A percentile compares a stretch with the other conserved stretches of the same genome.
phyloP scores from a whole-genome alignment of 768 basidiomycete species.

The Mycena latifolia region DNA sequence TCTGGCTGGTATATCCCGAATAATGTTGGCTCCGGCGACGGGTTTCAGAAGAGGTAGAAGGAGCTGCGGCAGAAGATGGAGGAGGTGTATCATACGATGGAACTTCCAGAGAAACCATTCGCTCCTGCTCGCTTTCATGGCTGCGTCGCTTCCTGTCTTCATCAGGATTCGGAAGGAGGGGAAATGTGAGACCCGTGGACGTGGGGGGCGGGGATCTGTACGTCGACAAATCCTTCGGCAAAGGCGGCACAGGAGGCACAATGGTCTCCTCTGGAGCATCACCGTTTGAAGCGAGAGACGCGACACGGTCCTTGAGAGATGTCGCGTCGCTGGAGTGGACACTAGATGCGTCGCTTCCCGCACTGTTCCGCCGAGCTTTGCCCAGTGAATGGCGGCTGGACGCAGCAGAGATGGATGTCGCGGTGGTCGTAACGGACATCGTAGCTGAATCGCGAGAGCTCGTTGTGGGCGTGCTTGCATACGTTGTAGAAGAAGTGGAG shows the following conservation, averaged over 20 bases:
- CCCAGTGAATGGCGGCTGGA: slow-evolving; percentile 80
- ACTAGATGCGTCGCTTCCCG: slow-evolving; percentile 86
- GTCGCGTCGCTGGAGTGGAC: slow-evolving; percentile 77
- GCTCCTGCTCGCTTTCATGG: slow-evolving; percentile 62
- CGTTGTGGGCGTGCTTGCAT: slow-evolving; percentile 81
- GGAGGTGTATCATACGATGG: slow-evolving; percentile 51
- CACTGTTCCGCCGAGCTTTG: slow-evolving; percentile 84
- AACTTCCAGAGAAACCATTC: slow-evolving; percentile 65
- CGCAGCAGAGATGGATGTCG: slow-evolving; percentile 79
- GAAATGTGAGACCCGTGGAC: slow-evolving; percentile 66
- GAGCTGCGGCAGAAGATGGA: slow-evolving; percentile 40
- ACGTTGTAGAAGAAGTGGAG: slow-evolving; percentile 90
- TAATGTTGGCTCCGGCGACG: slow-evolving; percentile 57
- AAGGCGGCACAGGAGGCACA: slow-evolving; percentile 94
- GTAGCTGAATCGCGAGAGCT: slow-evolving; percentile 91
- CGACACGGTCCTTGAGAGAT: slow-evolving; percentile 76
- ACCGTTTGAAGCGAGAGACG: slow-evolving; percentile 67
- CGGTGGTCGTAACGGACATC: slow-evolving; percentile 81
- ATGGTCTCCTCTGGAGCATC: slow-evolving; percentile 70
- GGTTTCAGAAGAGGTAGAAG: slow-evolving; percentile 46
- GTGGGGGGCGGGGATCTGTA: slow-evolving; percentile 79
- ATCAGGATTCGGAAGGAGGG: slow-evolving; percentile 54
- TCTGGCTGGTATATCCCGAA: slow-evolving; percentile 48
- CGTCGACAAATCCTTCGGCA: slow-evolving; percentile 89
- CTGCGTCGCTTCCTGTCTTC: slow-evolving; percentile 56